A percentile compares a stretch with the other conserved stretches of the same genome.
Conservation (phyloP, 495 filamentous ascomycete species). For the Neurospora cerealis region DNA sequence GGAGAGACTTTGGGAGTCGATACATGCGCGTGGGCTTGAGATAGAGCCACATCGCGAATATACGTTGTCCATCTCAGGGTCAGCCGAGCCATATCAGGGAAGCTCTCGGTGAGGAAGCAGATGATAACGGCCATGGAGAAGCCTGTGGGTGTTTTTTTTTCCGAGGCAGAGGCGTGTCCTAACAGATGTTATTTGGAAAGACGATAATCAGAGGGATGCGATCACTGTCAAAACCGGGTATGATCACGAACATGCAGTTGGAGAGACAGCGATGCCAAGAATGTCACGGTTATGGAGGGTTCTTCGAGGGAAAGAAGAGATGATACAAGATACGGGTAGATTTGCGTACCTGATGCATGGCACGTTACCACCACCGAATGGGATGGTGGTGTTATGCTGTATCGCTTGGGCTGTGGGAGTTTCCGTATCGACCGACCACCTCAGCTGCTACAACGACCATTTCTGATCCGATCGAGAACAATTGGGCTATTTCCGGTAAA, state of each 20-base stretch:
- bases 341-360: background rate
- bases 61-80: background rate
- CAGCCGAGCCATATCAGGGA: background rate
- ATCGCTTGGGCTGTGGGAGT: background rate
- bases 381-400: background rate
- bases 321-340: background rate
- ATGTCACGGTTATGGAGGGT: background rate
- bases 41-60: background rate
- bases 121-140: background rate
- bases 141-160: background rate
- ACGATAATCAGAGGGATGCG: background rate
- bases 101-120: background rate
- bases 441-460: background rate
- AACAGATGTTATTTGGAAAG: background rate
- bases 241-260: background rate
- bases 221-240: background rate
- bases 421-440: background rate
- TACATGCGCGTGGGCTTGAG: background rate
- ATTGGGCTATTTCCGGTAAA: background rate
- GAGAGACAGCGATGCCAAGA: background rate
- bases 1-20: background rate
- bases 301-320: background rate
- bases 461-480: background rate
- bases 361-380: background rate
- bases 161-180: background rate